phyloP scores from a whole-genome alignment of 495 filamentous ascomycete species.

The Penicillium parvum region DNA sequence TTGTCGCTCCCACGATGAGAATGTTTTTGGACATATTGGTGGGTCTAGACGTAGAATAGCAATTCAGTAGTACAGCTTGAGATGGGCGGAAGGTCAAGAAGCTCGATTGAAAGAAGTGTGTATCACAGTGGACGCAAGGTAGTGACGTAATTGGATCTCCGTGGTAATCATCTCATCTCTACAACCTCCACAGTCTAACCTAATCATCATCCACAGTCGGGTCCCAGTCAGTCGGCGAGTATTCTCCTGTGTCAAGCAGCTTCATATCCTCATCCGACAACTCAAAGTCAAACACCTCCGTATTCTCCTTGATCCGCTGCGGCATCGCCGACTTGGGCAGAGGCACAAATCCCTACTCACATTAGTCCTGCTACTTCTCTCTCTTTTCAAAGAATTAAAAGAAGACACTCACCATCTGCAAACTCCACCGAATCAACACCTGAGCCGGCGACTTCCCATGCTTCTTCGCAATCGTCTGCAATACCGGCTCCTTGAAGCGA shows the following conservation, averaged over 20 bases:
- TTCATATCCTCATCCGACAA: constrained; percentile 57
- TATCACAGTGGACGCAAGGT: too few relatives aligned
- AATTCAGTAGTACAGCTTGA: too few relatives aligned
- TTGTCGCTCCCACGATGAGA: constrained; percentile 63
- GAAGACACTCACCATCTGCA: constrained; percentile 66
- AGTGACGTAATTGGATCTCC: too few relatives aligned
- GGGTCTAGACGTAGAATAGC: too few relatives aligned
- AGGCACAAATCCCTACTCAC: constrained; percentile 53
- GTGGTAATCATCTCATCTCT: neutral
- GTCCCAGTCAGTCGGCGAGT: constrained; percentile 58
- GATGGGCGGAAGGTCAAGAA: too few relatives aligned
- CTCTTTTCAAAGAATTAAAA: neutral
- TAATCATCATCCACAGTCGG: constrained; percentile 51
- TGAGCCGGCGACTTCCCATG: constrained; percentile 72
- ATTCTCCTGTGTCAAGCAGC: constrained; percentile 51
- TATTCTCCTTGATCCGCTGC: constrained; percentile 63
- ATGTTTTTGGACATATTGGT: constrained; percentile 36
- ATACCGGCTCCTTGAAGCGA: constrained; percentile 55
- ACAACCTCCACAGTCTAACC: neutral
- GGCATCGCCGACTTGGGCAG: constrained; percentile 59
- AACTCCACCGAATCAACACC: constrained; percentile 76
- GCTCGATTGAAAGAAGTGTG: too few relatives aligned
- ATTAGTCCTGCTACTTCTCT: constrained; percentile 3
- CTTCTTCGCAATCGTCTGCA: constrained; percentile 60
- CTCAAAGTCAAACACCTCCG: constrained; percentile 77